These are phyloP conservation scores for Ophiostoma quercus DNA, from an alignment of 2,329 filamentous ascomycete genomes.

Conservation along the genomic window DNA sequence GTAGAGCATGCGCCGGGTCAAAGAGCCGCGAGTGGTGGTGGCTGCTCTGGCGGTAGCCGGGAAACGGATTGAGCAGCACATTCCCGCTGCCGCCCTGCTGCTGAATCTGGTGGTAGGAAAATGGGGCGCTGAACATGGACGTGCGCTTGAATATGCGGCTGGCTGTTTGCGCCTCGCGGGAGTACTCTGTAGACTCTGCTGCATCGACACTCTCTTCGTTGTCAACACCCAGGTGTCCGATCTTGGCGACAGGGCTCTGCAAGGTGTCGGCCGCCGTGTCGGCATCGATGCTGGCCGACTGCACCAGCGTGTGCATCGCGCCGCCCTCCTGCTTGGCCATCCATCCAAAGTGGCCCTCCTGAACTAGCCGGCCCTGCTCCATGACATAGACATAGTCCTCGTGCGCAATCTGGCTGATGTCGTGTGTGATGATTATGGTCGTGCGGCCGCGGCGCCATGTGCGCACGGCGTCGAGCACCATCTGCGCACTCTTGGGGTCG, in stretches of 20 bases:
- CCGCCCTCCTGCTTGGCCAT: conserved; percentile 16
- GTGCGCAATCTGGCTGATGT: conserved; percentile 67
- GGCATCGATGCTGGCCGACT: conserved; percentile 5
- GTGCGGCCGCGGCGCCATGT: conserved; percentile 75
- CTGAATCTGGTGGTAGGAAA: conserved; percentile 18
- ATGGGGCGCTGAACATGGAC: conserved; percentile 17
- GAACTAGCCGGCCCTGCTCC: conserved; percentile 61
- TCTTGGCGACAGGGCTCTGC: conserved; percentile 1
- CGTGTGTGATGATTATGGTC: conserved; percentile 90
- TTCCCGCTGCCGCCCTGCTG: conserved; percentile 5
- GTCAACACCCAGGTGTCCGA: not conserved
- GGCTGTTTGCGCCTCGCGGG: not conserved
- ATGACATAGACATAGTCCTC: conserved; percentile 77
- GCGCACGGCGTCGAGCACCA: conserved; percentile 70
- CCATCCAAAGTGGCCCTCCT: conserved; percentile 56
- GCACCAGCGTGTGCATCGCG: conserved; percentile 19
- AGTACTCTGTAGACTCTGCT: not conserved
- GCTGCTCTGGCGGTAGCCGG: not conserved
- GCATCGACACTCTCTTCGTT: not conserved
- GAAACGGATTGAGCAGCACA: conserved; percentile 7
- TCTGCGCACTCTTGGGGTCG: conserved; percentile 62
- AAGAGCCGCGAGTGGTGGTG: not conserved
- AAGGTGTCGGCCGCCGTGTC: not conserved
- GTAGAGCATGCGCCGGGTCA: not conserved
- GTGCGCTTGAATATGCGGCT: conserved; percentile 5